Evolutionary conservation across 2,329 filamentous ascomycete species (phyloP), one percentile per base, ranked within the genome.

Genomic region (Fusarium lyarnte): DNA sequence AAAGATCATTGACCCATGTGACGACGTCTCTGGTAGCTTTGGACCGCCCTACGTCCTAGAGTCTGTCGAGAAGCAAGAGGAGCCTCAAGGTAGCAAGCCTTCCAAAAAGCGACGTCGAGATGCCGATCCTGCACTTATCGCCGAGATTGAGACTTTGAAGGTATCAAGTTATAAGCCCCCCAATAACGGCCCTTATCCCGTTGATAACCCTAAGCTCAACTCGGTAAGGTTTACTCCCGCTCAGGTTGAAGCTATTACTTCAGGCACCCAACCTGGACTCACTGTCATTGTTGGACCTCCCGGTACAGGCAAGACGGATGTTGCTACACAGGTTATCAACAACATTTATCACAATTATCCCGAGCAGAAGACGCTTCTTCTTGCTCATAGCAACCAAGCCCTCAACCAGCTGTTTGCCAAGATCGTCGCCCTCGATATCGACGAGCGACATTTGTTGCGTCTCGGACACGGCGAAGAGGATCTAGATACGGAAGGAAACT

Each of bases 331-430:
- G 81, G 97, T 98, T 80, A 99, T 99, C 83, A 98, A 94, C 85
- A 98, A 98, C 81, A 93, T 99, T 76, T 99, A 99, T 79, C 95
- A 98, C 85, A 97, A 98, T 82, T 99, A 98, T 80, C 95, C 96
- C 12, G 87, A 92, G 72, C 94, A 99, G 81, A 92, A 94, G 76
- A 99, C 96, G 1, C 85, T 99, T 23, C 89, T 99, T 43, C 90
- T 99, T 72, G 96, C 96, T 8, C 96, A 99, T 81, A 98, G 95
- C 82, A 99, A 99, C 79, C 97, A 99, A 81, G 97, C 96, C 5
- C 86, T 99, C 14, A 99, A 99, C 78, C 96, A 99, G 80, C 87
- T 99, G 3, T 99, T 99, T 84, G 93, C 97, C 77, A 99, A 99
- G 84, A 99, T 99, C 69, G 92, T 95, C n/a, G 93, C 93, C 9